Conservation (phyloP, 306 rosid species). For the Vigna unguiculata region DNA sequence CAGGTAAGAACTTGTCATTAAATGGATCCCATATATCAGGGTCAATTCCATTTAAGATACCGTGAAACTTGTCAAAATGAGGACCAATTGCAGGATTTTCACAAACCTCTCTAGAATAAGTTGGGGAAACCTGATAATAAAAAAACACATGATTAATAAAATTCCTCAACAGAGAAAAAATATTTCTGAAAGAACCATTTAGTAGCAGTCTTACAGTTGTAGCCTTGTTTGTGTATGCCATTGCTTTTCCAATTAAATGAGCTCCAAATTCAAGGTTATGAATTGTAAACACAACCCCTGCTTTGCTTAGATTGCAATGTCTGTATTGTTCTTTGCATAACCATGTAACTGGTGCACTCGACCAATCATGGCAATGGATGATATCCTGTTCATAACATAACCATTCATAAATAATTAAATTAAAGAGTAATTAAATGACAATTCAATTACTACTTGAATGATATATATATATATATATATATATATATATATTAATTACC, state of each 20-base stretch:
- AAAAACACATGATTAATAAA: constrained; percentile 26
- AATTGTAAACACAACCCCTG: constrained; percentile 81
- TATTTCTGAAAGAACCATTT: neutral
- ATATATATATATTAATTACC: no score
- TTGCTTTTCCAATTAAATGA: constrained; percentile 66
- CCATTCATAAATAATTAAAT: constrained; percentile 1
- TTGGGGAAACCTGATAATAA: constrained; percentile 67
- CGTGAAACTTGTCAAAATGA: constrained; percentile 77
- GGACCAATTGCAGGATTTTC: constrained; percentile 68
- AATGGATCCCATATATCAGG: constrained; percentile 87
- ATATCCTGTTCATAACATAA: constrained; percentile 68
- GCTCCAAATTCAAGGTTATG: constrained; percentile 91
- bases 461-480: no score
- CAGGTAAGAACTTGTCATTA: constrained; percentile 74
- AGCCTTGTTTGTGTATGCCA: constrained; percentile 68
- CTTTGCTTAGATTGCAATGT: constrained; percentile 69
- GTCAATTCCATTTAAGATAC: constrained; percentile 88
- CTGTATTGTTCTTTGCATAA: constrained; percentile 73
- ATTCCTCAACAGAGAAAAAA: no score
- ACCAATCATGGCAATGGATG: constrained; percentile 94
- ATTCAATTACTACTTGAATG: neutral
- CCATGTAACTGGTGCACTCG: constrained; percentile 95
- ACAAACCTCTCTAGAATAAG: constrained; percentile 72
- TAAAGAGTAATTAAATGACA: neutral
- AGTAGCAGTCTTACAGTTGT: constrained; percentile 84